These are phyloP conservation scores for Eucalyptus pauciflora DNA, from an alignment of 345 rosid species.

Conservation along the genomic window DNA sequence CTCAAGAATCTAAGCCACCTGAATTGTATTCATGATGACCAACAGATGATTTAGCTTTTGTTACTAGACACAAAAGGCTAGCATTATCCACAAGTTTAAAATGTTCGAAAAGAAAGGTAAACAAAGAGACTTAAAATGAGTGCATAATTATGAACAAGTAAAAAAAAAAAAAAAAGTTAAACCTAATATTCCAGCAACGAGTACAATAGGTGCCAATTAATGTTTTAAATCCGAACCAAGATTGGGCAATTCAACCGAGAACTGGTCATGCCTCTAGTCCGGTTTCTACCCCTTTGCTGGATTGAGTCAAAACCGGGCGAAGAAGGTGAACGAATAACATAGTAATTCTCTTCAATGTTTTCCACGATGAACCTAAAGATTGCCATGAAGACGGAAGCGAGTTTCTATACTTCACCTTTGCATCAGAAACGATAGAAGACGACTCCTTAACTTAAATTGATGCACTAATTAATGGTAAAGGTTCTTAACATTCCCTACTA, in stretches of 20 bases:
- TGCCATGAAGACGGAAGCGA: not conserved
- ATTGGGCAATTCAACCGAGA: not conserved
- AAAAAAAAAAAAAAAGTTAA: not conserved
- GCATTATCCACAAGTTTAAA: not conserved
- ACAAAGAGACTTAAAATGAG: not conserved
- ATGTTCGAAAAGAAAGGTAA: not conserved
- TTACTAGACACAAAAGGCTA: not conserved
- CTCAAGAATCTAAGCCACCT: not conserved
- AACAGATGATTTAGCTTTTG: not conserved
- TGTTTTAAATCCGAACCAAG: not conserved
- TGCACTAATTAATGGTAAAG: not conserved
- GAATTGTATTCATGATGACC: not conserved
- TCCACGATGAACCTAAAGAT: not conserved
- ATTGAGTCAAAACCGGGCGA: not conserved
- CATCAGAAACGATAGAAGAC: not conserved
- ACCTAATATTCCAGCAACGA: not conserved
- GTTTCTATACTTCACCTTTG: not conserved
- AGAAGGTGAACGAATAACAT: not conserved
- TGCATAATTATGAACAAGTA: not conserved
- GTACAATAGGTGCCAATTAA: not conserved
- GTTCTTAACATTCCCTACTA: not conserved
- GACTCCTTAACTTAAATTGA: not conserved
- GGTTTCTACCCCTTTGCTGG: not conserved
- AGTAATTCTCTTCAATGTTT: not conserved
- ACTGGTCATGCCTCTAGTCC: not conserved